Evolutionary conservation across 1,284 basidiomycete genomes (phyloP).

Genomic region (Malassezia obtusa): DNA sequence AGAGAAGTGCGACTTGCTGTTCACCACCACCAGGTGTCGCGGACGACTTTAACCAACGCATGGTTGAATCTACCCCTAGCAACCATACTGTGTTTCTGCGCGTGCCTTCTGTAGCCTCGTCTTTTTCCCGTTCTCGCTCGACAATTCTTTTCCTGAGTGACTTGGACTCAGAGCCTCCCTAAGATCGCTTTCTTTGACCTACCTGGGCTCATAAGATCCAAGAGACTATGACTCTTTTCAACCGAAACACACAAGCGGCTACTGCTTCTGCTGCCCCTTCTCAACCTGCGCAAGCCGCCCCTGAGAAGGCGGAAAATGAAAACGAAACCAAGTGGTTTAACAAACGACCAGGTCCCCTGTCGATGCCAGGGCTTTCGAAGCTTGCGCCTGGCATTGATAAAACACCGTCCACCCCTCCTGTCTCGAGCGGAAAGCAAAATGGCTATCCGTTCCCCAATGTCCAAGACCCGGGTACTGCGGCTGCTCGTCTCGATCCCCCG

Average conservation of each 20-base stretch:
- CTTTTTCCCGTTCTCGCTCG: not conserved
- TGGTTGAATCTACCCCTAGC: not conserved
- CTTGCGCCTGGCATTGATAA: not conserved
- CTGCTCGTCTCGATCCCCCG: constrained; percentile 22
- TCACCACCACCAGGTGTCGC: not conserved
- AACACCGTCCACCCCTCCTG: not conserved
- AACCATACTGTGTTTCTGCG: constrained; percentile 1
- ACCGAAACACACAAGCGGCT: not conserved
- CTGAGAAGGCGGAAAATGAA: not conserved
- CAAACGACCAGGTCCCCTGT: constrained; percentile 8
- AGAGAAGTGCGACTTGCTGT: not conserved
- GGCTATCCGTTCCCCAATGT: not conserved
- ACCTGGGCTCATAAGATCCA: too few relatives aligned
- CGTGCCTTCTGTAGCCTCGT: not conserved
- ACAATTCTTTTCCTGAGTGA: not conserved
- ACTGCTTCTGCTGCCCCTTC: not conserved
- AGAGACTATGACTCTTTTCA: not conserved
- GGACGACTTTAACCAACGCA: not conserved
- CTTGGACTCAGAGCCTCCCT: constrained; percentile 10
- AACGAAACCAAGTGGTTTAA: not conserved
- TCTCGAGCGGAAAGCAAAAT: not conserved
- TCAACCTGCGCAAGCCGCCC: not conserved
- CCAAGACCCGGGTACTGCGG: not conserved
- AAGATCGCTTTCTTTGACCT: not conserved
- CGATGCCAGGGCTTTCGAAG: constrained; percentile 2